Evolutionary conservation across 176 grass and related monocot genomes (phyloP).

Genomic region (Ensete glaucum): DNA sequence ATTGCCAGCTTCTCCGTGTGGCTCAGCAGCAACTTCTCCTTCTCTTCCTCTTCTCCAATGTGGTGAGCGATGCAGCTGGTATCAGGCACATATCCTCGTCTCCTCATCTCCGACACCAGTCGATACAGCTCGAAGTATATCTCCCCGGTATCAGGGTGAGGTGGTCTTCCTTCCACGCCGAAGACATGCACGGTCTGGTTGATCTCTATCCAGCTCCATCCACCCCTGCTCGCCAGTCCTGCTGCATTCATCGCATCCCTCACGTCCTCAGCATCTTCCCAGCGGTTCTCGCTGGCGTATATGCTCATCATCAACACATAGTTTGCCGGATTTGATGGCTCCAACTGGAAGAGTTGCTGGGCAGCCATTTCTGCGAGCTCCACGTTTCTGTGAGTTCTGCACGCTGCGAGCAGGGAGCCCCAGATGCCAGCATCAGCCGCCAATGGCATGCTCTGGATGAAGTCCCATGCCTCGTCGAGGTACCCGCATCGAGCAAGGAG

Average conservation of each 20-base stretch:
- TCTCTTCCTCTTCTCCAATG: conserved; percentile 43
- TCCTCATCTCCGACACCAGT: conserved; percentile 36
- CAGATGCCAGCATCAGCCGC: conserved; percentile 45
- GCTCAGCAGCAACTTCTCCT: conserved; percentile 54
- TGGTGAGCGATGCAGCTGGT: conserved; percentile 55
- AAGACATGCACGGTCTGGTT: conserved; percentile 53
- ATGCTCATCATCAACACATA: conserved; percentile 75
- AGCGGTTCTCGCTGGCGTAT: conserved; percentile 51
- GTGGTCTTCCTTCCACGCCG: conserved; percentile 44
- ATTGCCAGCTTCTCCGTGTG: conserved; percentile 78
- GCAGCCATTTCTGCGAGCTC: conserved; percentile 51
- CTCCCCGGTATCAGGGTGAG: conserved; percentile 47
- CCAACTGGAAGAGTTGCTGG: conserved; percentile 49
- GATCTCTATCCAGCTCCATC: conserved; percentile 73
- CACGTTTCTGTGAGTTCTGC: conserved; percentile 48
- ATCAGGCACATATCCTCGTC: conserved; percentile 57
- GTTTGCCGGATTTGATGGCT: conserved; percentile 73
- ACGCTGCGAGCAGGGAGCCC: conserved; percentile 65
- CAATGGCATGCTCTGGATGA: conserved; percentile 39
- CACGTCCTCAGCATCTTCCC: conserved; percentile 66
- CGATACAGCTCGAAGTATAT: conserved; percentile 45
- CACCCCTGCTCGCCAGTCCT: conserved; percentile 33
- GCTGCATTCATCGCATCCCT: conserved; percentile 64
- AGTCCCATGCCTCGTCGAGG: conserved; percentile 76
- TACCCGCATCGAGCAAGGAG: conserved; percentile 62